Conservation (phyloP, 2,329 filamentous ascomycete genomes). For the Penicillium paneum region DNA sequence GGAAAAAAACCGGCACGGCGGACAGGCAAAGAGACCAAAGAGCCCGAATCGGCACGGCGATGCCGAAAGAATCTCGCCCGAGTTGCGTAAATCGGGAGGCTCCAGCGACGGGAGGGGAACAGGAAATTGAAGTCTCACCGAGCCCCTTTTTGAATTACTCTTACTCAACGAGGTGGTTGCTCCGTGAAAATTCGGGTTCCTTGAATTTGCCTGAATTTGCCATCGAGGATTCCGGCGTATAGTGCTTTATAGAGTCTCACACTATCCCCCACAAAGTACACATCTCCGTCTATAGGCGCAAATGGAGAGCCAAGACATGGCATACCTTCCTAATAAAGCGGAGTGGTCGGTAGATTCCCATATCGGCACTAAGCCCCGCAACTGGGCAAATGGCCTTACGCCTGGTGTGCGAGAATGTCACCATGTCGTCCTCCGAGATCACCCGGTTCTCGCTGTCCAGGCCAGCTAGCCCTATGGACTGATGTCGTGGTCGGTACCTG, state of each 20-base stretch:
- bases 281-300: background rate
- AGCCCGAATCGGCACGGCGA: constrained; percentile 19
- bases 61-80: constrained; percentile 19
- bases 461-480: constrained; percentile 3
- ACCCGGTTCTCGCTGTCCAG: constrained; percentile 2
- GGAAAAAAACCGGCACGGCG: background rate
- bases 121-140: constrained; percentile 10
- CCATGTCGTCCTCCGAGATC: constrained; percentile 18
- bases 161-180: constrained; percentile 16
- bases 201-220: background rate
- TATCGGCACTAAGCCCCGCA: constrained; percentile 24
- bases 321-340: constrained; percentile 12
- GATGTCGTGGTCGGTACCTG: constrained; percentile 11
- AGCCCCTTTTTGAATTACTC: constrained; percentile 10
- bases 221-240: background rate
- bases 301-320: background rate
- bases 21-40: background rate
- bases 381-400: background rate
- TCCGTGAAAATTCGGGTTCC: constrained; percentile 14
- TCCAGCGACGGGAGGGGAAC: constrained; percentile 18
- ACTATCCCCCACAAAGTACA: background rate
- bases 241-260: background rate
- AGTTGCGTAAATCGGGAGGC: constrained; percentile 17
- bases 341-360: constrained; percentile 6
- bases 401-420: constrained; percentile 12